Conservation (phyloP, 78 protist species). For the Dictyostelium capitatum region DNA sequence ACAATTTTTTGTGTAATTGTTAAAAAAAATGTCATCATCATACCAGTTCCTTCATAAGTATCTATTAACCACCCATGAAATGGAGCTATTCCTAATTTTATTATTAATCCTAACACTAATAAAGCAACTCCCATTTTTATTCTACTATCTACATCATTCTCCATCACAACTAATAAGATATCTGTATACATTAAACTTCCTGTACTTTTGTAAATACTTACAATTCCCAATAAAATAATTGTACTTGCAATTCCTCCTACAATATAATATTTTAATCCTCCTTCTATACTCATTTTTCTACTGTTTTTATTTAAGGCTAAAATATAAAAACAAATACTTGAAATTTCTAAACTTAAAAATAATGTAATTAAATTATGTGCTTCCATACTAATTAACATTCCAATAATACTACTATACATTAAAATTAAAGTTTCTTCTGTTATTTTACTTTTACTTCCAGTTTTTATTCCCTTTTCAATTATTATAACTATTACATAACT, state of each 20-base stretch:
- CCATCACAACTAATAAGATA: no score
- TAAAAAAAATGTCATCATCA: constrained; percentile 20
- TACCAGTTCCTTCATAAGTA: constrained; percentile 18
- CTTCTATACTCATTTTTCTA: no score
- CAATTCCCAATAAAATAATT: no score
- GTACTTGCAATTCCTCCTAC: no score
- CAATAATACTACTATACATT: constrained; percentile 11
- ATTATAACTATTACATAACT: neutral
- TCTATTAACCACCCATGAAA: constrained; percentile 19
- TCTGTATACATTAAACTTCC: no score
- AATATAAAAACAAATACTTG: constrained; percentile 23
- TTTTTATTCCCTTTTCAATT: neutral
- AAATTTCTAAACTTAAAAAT: constrained; percentile 1
- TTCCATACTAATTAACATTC: constrained; percentile 28
- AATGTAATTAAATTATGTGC: constrained; percentile 7
- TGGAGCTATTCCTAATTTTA: neutral
- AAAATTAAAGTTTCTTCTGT: neutral
- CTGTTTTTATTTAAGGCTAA: neutral
- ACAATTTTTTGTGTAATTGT: constrained; percentile 30
- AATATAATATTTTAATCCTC: no score
- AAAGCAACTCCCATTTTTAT: no score
- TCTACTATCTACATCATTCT: no score
- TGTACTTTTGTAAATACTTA: no score
- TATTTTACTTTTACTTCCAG: neutral
- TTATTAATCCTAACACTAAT: no score